Percentiles rank a stretch among this genome's conserved stretches.
Conservation (phyloP, 352 stramenopile species). For the Globisporangium canariense region DNA sequence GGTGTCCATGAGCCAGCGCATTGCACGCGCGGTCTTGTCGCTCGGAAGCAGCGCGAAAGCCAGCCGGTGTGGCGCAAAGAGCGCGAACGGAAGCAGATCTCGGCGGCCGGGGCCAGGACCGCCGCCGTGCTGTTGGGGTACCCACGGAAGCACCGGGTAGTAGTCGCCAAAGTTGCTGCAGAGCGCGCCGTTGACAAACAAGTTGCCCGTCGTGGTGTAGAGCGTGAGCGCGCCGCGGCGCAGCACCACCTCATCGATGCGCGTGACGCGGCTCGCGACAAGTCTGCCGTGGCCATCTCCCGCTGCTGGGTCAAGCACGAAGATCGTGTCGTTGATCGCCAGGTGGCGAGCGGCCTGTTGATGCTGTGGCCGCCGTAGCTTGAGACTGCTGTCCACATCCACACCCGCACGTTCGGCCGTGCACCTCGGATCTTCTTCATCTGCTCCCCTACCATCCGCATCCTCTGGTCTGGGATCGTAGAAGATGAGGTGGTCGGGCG, state of each 20-base stretch:
- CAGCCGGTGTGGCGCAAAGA: slow-evolving; percentile 50
- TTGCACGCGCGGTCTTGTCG: slow-evolving; percentile 31
- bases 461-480: slow-evolving; percentile 9
- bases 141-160: slow-evolving; percentile 32
- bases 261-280: slow-evolving; percentile 22
- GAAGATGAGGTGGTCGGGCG: slow-evolving; percentile 47
- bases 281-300: neutral
- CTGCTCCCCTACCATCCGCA: neutral
- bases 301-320: slow-evolving; percentile 19
- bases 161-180: slow-evolving; percentile 80
- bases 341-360: slow-evolving; percentile 55
- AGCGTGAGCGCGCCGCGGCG: slow-evolving; percentile 43
- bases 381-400: neutral
- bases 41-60: slow-evolving; percentile 50
- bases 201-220: slow-evolving; percentile 62
- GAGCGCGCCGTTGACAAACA: slow-evolving; percentile 63
- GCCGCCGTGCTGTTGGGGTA: neutral
- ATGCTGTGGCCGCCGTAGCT: slow-evolving; percentile 16
- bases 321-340: slow-evolving; percentile 40
- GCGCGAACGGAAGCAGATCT: slow-evolving; percentile 38
- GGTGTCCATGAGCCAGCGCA: slow-evolving; percentile 45
- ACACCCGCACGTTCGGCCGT: neutral
- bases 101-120: slow-evolving; percentile 13
- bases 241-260: slow-evolving; percentile 21
- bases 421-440: neutral